Percentiles rank a stretch among this genome's conserved stretches.
Evolutionary conservation across 192 early-diverging fungal species (phyloP).

Genomic region (Chytriomyces sp.): DNA sequence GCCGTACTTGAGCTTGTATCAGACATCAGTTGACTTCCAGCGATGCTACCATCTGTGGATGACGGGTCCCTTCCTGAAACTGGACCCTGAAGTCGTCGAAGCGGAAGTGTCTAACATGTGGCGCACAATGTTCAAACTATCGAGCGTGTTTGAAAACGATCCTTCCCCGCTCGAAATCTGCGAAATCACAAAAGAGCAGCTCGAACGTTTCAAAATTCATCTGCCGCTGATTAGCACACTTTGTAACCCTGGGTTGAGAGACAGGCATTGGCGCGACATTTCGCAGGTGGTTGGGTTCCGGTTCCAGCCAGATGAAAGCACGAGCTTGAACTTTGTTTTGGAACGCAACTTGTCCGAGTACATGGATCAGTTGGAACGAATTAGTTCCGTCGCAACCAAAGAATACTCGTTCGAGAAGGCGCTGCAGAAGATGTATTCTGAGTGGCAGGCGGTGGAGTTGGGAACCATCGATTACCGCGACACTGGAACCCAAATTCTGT

Average conservation of each 20-base stretch:
- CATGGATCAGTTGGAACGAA: conserved; percentile 60
- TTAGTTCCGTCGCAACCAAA: conserved; percentile 61
- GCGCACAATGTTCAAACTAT: conserved; percentile 63
- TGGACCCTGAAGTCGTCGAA: conserved; percentile 66
- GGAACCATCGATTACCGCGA: conserved; percentile 62
- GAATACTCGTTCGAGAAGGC: conserved; percentile 72
- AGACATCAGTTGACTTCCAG: conserved; percentile 70
- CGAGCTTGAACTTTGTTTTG: conserved; percentile 55
- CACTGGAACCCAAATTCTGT: conserved; percentile 65
- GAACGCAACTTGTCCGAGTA: conserved; percentile 59
- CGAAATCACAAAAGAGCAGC: conserved; percentile 66
- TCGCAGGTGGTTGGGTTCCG: conserved; percentile 62
- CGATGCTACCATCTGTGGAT: conserved; percentile 64
- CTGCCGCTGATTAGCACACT: conserved; percentile 61
- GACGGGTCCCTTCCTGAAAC: conserved; percentile 64
- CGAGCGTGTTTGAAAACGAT: conserved; percentile 48
- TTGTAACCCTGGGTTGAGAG: conserved; percentile 65
- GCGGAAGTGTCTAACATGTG: conserved; percentile 66
- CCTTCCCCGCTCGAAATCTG: conserved; percentile 57
- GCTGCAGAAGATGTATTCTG: conserved; percentile 66
- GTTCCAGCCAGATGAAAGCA: conserved; percentile 67
- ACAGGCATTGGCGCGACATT: conserved; percentile 67
- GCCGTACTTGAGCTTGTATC: conserved; percentile 63
- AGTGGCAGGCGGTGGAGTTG: conserved; percentile 65
- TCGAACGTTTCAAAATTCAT: conserved; percentile 64